Base-by-base conservation (phyloP, 345 rosid species). In the Reutealis trisperma region DNA sequence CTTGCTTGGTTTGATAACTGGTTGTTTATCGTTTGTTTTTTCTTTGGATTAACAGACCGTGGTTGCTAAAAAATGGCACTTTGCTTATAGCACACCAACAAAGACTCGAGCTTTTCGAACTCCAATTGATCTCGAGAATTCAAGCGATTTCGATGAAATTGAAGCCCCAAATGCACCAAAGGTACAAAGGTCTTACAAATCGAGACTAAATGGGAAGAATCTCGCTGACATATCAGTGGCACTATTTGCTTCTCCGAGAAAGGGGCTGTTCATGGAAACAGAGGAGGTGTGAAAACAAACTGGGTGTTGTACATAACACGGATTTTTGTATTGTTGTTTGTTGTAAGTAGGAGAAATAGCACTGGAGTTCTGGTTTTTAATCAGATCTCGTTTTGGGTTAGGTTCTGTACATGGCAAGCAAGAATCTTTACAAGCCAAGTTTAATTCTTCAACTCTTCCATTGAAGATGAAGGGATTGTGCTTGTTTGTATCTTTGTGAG, bases 81-180 rank as follows among this genome's bases (percentile, higher is more conserved):
- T 95, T 44, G 88, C 90, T 1, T 95, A 80, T 63, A 82, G 76
- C 8, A 95, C 97, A 21, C 99, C 98, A 1, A 90, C 15, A 72
- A 95, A 93, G 85, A 80, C 75, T 18, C 86, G 54, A 15, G 88
- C 84, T 16, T 89, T 89, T 74, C 70, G 90, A 76, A 71, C 63
- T 72, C 75, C 90, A 0, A 15, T 87, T 0, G 87, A 83, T 64
- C 70, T 73, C 11, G 74, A 84, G 19, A 75, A 71, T 60, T 73
- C 83, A 19, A 71, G 58, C 11, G 88, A 80, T 6, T 60, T 67
- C 0, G 89, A 78, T 10, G 94, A 85, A 1, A 64, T 85, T 15
- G 91, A 93, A 78, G 78, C 92, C 16, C 98, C 99, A 0, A 82
- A 89, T 1, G 97, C 97, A 6, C 99, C 94, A 9, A 77, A 62